Conservation (phyloP, 805 yeast genomes). For the Candida peoriensis region DNA sequence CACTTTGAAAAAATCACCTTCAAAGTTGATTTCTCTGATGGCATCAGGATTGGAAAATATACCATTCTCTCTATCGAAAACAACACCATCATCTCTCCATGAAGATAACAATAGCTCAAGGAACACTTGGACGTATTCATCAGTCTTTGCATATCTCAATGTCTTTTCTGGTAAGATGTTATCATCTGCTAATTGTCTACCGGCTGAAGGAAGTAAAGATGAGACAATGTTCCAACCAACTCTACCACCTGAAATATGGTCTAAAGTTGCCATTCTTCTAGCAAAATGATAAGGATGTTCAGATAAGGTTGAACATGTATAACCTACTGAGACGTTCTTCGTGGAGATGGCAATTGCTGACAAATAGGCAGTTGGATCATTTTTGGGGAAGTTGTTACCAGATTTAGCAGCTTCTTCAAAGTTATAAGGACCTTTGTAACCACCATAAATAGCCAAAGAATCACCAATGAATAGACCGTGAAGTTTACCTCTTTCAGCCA, state of each 20-base stretch:
- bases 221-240: slow-evolving; percentile 47
- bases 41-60: slow-evolving; percentile 35
- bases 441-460: slow-evolving; percentile 36
- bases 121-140: slow-evolving; percentile 39
- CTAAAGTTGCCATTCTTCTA: slow-evolving; percentile 41
- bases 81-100: slow-evolving; percentile 41
- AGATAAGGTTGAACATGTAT: slow-evolving; percentile 40
- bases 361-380: slow-evolving; percentile 35
- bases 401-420: slow-evolving; percentile 30
- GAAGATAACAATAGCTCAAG: slow-evolving; percentile 37
- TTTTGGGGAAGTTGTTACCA: slow-evolving; percentile 32
- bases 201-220: slow-evolving; percentile 39
- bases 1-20: slow-evolving; percentile 34
- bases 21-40: slow-evolving; percentile 37
- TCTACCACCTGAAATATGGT: slow-evolving; percentile 42
- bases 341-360: slow-evolving; percentile 41
- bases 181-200: slow-evolving; percentile 36
- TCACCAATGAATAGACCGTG: slow-evolving; percentile 37
- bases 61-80: slow-evolving; percentile 24
- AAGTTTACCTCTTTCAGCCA: slow-evolving; percentile 36
- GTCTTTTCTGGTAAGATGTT: slow-evolving; percentile 36
- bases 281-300: slow-evolving; percentile 43
- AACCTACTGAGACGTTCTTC: slow-evolving; percentile 35
- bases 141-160: slow-evolving; percentile 38
- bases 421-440: slow-evolving; percentile 36